These are phyloP conservation scores for Fomitopsis betulina DNA, from an alignment of 1,284 basidiomycete genomes.

Conservation along the genomic window DNA sequence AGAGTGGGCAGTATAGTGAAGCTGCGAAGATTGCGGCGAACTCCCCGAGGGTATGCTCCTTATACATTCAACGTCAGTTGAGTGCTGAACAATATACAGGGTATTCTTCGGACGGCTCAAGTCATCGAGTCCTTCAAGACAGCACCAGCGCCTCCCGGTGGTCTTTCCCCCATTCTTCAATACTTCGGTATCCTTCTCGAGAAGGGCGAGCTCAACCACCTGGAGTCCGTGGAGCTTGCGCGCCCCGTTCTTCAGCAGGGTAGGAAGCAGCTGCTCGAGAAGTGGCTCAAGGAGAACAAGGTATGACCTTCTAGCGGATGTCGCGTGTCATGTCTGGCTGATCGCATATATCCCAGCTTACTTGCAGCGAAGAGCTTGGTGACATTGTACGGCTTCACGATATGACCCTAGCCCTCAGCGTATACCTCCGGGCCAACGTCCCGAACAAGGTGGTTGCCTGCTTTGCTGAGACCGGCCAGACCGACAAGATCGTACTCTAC, in stretches of 20 bases:
- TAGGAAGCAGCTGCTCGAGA: constrained; percentile 96
- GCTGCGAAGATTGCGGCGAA: constrained; percentile 99
- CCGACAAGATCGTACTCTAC: constrained; percentile 97
- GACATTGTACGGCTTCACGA: constrained; percentile 96
- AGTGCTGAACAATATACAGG: constrained; percentile 40
- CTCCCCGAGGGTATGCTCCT: constrained; percentile 74
- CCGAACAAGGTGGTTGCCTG: constrained; percentile 99
- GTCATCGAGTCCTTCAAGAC: constrained; percentile 99
- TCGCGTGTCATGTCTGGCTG: neutral
- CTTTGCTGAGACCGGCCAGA: constrained; percentile 99
- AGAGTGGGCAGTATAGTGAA: constrained; percentile 86
- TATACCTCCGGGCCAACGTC: constrained; percentile 96
- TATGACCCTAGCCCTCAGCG: constrained; percentile 98
- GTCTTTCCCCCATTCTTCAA: constrained; percentile 94
- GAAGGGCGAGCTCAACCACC: constrained; percentile 96
- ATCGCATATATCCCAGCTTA: constrained; percentile 55
- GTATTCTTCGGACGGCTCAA: constrained; percentile 91
- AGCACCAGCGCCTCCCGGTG: constrained; percentile 87
- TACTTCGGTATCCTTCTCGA: constrained; percentile 98
- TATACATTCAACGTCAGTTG: neutral
- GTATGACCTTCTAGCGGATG: constrained; percentile 30
- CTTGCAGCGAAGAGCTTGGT: constrained; percentile 97
- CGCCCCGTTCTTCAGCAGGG: constrained; percentile 96
- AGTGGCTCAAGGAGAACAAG: constrained; percentile 99
- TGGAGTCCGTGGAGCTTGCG: constrained; percentile 94